These are phyloP conservation scores for Trichoderma sp. DNA, from an alignment of 2,329 filamentous ascomycete genomes.

Conservation along the genomic window DNA sequence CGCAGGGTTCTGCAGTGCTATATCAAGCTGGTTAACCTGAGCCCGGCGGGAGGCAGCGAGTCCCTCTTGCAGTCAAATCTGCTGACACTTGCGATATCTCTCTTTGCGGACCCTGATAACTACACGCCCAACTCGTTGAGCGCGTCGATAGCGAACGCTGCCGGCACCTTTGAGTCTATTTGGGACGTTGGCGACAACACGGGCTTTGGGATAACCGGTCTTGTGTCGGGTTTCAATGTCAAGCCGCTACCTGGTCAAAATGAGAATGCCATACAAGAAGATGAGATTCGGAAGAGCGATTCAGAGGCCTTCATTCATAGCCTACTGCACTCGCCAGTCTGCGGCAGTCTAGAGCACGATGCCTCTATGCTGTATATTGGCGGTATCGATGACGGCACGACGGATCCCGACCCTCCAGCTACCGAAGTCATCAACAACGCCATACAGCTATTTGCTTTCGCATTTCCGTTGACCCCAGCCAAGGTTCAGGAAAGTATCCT, in stretches of 20 bases:
- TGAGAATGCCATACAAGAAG: conserved; percentile 43
- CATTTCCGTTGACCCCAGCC: conserved; percentile 80
- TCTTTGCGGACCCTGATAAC: conserved; percentile 90
- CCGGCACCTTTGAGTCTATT: conserved; percentile 84
- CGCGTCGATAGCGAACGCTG: conserved; percentile 85
- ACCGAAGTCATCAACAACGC: conserved; percentile 95
- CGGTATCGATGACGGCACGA: conserved; percentile 40
- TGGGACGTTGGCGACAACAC: conserved; percentile 96
- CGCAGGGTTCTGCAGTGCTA: conserved; percentile 93
- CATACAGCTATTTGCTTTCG: conserved; percentile 87
- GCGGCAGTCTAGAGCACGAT: conserved; percentile 83
- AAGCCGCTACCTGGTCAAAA: conserved; percentile 68
- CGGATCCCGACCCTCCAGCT: conserved; percentile 69
- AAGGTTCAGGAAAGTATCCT: conserved; percentile 95
- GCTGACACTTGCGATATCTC: conserved; percentile 80
- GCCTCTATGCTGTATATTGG: conserved; percentile 74
- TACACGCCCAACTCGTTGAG: conserved; percentile 82
- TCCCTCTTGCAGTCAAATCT: conserved; percentile 87
- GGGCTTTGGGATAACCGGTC: conserved; percentile 86
- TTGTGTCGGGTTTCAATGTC: conserved; percentile 74
- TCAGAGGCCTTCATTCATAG: conserved; percentile 63
- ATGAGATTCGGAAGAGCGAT: conserved; percentile 49
- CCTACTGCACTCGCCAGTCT: conserved; percentile 67
- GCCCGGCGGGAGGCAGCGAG: conserved; percentile 79
- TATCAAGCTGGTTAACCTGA: conserved; percentile 83